phyloP scores from a whole-genome alignment of 352 stramenopile species.

The Phytophthora fragariae region DNA sequence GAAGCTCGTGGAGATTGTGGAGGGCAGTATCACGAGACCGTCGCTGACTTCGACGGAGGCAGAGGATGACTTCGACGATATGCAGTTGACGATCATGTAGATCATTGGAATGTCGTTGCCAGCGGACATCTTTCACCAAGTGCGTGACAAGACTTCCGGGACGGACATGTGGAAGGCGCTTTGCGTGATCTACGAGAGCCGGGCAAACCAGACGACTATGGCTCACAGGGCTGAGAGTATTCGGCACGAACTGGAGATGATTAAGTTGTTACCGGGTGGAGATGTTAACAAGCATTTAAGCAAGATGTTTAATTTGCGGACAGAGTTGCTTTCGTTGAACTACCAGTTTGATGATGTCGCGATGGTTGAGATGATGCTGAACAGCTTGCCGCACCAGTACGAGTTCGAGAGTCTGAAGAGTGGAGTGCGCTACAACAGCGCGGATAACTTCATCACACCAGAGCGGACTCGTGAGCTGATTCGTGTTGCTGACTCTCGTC shows the following conservation, averaged over 20 bases:
- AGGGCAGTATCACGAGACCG: neutral
- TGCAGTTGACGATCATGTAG: neutral
- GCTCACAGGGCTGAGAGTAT: neutral
- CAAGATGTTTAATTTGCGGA: constrained; percentile 27
- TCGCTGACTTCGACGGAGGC: neutral
- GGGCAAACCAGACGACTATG: no score
- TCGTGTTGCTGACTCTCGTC: neutral
- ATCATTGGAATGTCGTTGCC: no score
- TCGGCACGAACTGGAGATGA: constrained; percentile 8
- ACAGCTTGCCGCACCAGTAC: constrained; percentile 7
- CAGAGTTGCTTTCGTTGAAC: constrained; percentile 16
- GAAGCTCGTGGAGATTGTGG: neutral
- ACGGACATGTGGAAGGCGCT: no score
- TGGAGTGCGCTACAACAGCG: constrained; percentile 13
- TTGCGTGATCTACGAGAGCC: no score
- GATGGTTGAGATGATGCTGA: constrained; percentile 12
- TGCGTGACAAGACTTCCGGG: no score
- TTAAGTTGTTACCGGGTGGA: constrained; percentile 6
- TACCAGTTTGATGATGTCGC: neutral
- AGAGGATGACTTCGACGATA: neutral
- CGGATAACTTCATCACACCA: neutral
- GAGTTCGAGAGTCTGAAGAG: constrained; percentile 24
- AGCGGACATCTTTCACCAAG: no score
- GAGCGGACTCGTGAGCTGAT: constrained; percentile 14
- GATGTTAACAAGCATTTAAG: constrained; percentile 18